Conservation (phyloP, 768 basidiomycete genomes). For the Pilatotrama ljubarskyi region DNA sequence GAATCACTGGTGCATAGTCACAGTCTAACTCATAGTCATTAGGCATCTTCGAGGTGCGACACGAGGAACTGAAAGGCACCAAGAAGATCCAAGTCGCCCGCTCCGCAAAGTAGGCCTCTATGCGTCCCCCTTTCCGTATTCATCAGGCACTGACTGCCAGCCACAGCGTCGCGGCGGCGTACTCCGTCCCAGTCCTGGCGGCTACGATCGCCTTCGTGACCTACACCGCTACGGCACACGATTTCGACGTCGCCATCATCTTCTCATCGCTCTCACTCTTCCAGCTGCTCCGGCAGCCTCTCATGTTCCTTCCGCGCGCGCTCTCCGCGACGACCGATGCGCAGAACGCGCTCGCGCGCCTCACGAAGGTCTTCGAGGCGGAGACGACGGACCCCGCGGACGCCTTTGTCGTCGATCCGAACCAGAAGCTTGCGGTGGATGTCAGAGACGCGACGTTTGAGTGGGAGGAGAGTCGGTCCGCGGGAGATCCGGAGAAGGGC, state of each 20-base stretch:
- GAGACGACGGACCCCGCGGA: slow-evolving; percentile 42
- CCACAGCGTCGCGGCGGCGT: slow-evolving; percentile 51
- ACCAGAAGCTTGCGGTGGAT: slow-evolving; percentile 48
- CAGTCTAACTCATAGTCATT: neutral
- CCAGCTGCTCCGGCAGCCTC: slow-evolving; percentile 67
- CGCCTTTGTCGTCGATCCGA: slow-evolving; percentile 44
- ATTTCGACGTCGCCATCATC: slow-evolving; percentile 65
- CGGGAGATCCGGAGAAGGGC: slow-evolving; percentile 21
- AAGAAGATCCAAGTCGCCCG: slow-evolving; percentile 58
- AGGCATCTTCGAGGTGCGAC: slow-evolving; percentile 58
- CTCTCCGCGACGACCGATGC: slow-evolving; percentile 67
- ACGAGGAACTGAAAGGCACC: slow-evolving; percentile 56
- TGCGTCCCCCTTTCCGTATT: neutral
- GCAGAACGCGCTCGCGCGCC: slow-evolving; percentile 55
- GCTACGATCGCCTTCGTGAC: slow-evolving; percentile 68
- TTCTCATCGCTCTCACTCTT: slow-evolving; percentile 67
- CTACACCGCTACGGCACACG: slow-evolving; percentile 54
- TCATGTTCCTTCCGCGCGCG: slow-evolving; percentile 64
- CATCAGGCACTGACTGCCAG: slow-evolving; percentile 16
- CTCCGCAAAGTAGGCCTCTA: slow-evolving; percentile 55
- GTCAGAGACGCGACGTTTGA: slow-evolving; percentile 59
- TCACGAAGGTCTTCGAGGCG: slow-evolving; percentile 51
- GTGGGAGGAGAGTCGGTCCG: slow-evolving; percentile 50
- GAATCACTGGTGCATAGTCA: neutral
- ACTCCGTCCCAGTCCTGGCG: slow-evolving; percentile 61